Base-by-base conservation (phyloP, 805 yeast species). In the Clavispora asparagi region DNA sequence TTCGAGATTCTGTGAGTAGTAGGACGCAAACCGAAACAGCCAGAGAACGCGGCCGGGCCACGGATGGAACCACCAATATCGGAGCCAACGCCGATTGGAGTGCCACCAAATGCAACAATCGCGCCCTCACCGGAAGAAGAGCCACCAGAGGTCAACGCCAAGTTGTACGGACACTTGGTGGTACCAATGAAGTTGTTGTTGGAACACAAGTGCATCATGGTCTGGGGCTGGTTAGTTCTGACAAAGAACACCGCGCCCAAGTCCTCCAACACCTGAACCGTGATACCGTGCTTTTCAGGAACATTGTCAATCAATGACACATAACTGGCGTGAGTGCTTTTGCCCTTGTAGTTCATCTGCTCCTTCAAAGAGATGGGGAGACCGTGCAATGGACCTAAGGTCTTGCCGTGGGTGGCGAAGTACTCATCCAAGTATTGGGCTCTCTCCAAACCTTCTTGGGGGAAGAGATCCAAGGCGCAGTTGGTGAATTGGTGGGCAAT, bases 41-140 rank as follows among this genome's bases (percentile, higher is more conserved):
- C 85, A 40, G 77, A 70, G 58, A 76, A 82, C 0, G 87, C 87
- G 31, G 86, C 83, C 3, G 89, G 89, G 8, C 73, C 77, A 49
- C 89, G 71, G 46, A 84, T 79, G 12, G 84, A 78, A 1, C 89
- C 89, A 48, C 89, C 89, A 51, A 83, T 83, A 58, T 83, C 89
- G 26, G 85, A 77, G 37, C 88, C 88, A 38, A 80, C 68, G 16
- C 85, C 91, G 38, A 83, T 52, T 1, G 81, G 76, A 16, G 86
- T 78, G 6, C 80, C 87, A 44, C 73, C 77, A 60, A 78, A 72
- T 2, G 77, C 79, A 43, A 81, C 77, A 49, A 79, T 60, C 0
- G 85, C 81, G 52, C 87, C 86, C 61, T 83, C 89, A 49, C 89
- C 89, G 35, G 85, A 83, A 4, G 86, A 79, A 1, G 85, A 79